These are phyloP conservation scores for Aspergillus bertholletiae DNA, from an alignment of 495 filamentous ascomycete species.

Conservation along the genomic window DNA sequence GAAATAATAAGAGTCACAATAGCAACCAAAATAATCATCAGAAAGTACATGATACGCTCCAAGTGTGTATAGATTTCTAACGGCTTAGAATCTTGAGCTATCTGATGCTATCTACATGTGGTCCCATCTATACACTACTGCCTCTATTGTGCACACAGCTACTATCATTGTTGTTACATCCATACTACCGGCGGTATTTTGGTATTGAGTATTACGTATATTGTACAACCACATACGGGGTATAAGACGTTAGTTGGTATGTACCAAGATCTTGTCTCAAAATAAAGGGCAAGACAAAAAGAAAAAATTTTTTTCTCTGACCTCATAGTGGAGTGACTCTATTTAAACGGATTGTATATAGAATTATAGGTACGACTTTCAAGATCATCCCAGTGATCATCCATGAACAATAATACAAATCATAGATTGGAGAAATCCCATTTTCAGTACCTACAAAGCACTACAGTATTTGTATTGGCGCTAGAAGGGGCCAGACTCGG, in stretches of 20 bases:
- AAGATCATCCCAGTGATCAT: background rate
- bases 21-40: too few species aligned
- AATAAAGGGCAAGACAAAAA: background rate
- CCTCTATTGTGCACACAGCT: too few species aligned
- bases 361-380: background rate
- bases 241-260: background rate
- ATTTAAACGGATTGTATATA: background rate
- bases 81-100: too few species aligned
- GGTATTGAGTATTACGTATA: background rate
- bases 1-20: background rate
- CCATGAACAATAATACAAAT: background rate
- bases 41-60: too few species aligned
- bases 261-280: background rate
- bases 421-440: too few species aligned
- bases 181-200: too few species aligned
- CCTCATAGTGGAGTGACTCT: background rate
- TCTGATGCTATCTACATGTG: too few species aligned
- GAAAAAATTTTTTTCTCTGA: background rate
- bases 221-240: background rate
- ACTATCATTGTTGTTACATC: too few species aligned
- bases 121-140: too few species aligned
- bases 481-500: conserved; percentile 11
- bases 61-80: too few species aligned
- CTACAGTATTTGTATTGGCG: background rate
- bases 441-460: background rate